Conservation (phyloP, 139 green algal genomes). For the Trebouxia sp. region DNA sequence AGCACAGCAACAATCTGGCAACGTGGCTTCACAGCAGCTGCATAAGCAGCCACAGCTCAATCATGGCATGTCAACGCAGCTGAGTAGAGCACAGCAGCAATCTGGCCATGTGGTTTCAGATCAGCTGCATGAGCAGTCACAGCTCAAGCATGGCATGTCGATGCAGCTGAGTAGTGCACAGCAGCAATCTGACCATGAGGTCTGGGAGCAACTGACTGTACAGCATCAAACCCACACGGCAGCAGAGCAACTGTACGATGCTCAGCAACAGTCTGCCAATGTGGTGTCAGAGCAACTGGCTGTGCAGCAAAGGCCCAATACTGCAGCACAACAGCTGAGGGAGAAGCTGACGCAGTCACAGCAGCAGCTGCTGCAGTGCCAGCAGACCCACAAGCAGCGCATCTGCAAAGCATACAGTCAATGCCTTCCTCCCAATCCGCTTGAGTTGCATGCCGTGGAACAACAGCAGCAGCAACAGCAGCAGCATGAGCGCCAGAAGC, state of each 20-base stretch:
- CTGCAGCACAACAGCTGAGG: background rate
- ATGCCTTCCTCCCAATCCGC: background rate
- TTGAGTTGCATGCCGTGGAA: background rate
- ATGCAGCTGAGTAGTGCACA: too few species aligned
- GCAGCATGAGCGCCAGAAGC: too few species aligned
- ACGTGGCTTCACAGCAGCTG: too few species aligned
- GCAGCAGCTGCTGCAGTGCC: background rate
- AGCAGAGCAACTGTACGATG: background rate
- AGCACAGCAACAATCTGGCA: too few species aligned
- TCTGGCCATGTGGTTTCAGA: too few species aligned
- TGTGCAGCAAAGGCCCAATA: conserved; percentile 3
- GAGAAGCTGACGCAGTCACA: background rate
- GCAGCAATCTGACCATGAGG: too few species aligned
- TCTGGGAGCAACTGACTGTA: too few species aligned
- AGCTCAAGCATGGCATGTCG: too few species aligned
- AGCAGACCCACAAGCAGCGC: background rate
- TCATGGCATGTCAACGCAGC: too few species aligned
- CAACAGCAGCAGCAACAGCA: background rate
- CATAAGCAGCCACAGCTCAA: background rate
- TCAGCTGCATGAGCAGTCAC: background rate
- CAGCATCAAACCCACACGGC: background rate
- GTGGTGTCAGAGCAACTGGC: too few species aligned
- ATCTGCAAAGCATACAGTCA: background rate
- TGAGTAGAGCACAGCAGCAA: too few species aligned
- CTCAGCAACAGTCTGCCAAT: background rate